Conservation (phyloP, 1,284 basidiomycete genomes). For the Hypsizygus ulmarius region DNA sequence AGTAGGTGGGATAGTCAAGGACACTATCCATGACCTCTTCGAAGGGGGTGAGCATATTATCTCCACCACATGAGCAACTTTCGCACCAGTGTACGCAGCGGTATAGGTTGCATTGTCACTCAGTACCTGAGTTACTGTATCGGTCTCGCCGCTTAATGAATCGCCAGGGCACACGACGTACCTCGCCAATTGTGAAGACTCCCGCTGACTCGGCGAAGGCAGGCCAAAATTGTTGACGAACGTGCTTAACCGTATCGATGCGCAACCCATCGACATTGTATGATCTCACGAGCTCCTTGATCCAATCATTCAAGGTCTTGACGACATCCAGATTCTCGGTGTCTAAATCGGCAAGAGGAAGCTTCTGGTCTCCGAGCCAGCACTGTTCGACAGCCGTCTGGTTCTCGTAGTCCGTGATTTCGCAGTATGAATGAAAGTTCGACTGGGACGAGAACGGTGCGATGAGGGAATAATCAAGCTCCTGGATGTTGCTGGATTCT, state of each 20-base stretch:
- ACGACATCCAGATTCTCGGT: conserved; percentile 64
- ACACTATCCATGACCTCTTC: conserved; percentile 48
- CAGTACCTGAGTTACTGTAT: conserved; percentile 30
- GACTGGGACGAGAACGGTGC: conserved; percentile 34
- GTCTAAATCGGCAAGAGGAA: conserved; percentile 69
- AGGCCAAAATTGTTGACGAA: conserved; percentile 61
- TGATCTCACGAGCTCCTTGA: conserved; percentile 50
- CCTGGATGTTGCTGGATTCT: background rate
- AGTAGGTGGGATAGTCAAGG: conserved; percentile 69
- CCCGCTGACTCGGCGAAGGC: conserved; percentile 61
- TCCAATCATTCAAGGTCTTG: conserved; percentile 55
- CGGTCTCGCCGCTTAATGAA: background rate
- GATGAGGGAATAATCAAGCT: conserved; percentile 38
- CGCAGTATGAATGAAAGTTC: conserved; percentile 37
- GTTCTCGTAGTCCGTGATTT: conserved; percentile 53
- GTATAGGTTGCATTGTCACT: conserved; percentile 39
- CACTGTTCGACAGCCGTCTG: conserved; percentile 70
- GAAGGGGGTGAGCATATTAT: background rate
- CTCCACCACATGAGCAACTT: background rate
- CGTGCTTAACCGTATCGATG: conserved; percentile 66
- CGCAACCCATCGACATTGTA: conserved; percentile 66
- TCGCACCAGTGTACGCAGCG: conserved; percentile 37
- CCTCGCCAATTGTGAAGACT: conserved; percentile 79
- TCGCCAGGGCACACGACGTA: conserved; percentile 24
- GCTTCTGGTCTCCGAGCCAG: conserved; percentile 68